Evolutionary conservation across 2,329 filamentous ascomycete genomes (phyloP), one percentile per base, ranked within the genome.

Genomic region (Ophiostoma angusticollis): DNA sequence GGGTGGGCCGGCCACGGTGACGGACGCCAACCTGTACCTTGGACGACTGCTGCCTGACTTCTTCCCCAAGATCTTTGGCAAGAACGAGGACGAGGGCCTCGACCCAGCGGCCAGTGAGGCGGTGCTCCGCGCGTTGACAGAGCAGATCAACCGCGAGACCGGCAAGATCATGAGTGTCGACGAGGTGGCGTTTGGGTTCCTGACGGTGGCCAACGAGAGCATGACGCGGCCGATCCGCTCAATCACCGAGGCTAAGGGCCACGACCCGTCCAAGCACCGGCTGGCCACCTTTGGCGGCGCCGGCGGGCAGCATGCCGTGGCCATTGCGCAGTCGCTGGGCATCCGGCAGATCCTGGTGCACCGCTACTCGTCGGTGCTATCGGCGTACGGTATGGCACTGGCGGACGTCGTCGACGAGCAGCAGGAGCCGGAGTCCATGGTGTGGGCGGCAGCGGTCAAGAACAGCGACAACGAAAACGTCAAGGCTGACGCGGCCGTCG

Each of bases 31-130:
- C 49, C 58, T 94, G 6, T 84, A 84, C 50, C 73, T 94, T 0
- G 86, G 87, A 0, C 72, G 87, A 28, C 64, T 96, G 4, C 61
- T 94, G 2, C 87, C 87, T 0, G 84, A 93, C 45, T 93, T 91
- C 65, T 95, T 95, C 53, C 87, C 87, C 0, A 89, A 87, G 56
- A 95, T 96, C 43, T 95, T 96, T 50, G 89, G 89, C 32, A 80
- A 84, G 56, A 80, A 87, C 31, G 87, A 95, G 54, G 70, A 94
- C 41, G 74, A 91, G 55, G 78, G 78, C 0, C 61, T 95, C 1
- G 86, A 94, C 53, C 65, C 73, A 1, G 71, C 80, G 41, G 81
- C 83, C 1, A 93, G 84, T 50, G 72, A 76, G 54, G 77, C 72
- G 50, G 70, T 84, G 1, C 82, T 95, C 44, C 69, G 80, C 46